A percentile compares a stretch with the other conserved stretches of the same genome.
Conservation (phyloP, 495 filamentous ascomycete genomes). For the Geoglossum glabrum region DNA sequence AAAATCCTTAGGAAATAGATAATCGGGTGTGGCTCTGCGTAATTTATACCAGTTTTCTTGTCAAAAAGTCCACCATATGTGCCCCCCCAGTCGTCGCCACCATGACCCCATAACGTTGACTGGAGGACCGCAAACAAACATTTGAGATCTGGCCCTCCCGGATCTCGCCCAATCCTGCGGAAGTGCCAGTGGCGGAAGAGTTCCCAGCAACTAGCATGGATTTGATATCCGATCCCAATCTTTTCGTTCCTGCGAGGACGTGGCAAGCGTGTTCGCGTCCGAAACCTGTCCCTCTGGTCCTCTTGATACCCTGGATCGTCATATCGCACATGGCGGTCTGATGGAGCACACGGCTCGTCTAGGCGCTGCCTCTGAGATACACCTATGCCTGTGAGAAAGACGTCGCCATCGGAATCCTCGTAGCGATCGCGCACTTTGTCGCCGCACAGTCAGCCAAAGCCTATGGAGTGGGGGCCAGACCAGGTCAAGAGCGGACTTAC, state of each 20-base stretch:
- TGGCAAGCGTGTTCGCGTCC: background rate
- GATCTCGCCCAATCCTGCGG: background rate
- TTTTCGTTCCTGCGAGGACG: background rate
- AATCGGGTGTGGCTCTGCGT: no score
- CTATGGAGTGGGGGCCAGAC: background rate
- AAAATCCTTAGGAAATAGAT: no score
- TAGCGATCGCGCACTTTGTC: background rate
- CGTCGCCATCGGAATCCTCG: background rate
- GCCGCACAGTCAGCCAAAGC: background rate
- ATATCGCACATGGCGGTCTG: background rate
- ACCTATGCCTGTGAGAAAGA: background rate
- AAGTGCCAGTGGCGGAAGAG: background rate
- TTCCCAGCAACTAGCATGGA: background rate
- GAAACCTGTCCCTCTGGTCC: background rate
- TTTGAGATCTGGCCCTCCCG: background rate
- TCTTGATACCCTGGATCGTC: background rate
- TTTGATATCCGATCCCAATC: background rate
- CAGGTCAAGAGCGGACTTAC: background rate
- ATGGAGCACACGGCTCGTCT: background rate
- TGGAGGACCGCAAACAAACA: no score
- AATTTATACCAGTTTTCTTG: background rate
- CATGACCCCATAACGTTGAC: no score
- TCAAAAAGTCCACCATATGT: background rate
- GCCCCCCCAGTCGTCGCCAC: background rate
- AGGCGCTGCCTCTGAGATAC: background rate